Evolutionary conservation across 768 basidiomycete species (phyloP).

Genomic region (Lentinula sp.): DNA sequence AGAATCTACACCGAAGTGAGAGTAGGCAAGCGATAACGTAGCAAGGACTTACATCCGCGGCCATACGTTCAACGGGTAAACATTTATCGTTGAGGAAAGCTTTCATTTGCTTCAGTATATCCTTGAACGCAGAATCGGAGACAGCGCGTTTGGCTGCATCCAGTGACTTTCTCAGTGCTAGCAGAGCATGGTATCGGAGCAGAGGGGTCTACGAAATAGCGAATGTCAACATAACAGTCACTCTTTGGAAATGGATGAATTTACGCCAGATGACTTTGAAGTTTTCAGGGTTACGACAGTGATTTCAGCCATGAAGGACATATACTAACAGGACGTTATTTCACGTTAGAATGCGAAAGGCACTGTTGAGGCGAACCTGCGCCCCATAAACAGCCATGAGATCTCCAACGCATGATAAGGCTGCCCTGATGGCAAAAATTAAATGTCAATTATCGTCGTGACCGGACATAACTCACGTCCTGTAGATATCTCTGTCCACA

Average conservation of each 20-base stretch:
- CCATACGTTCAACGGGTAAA: slow-evolving; percentile 78
- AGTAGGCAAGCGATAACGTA: not conserved
- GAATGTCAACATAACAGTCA: slow-evolving; percentile 3
- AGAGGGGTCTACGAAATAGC: slow-evolving; percentile 54
- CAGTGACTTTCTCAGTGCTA: slow-evolving; percentile 76
- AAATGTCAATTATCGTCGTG: not conserved
- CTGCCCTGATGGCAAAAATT: slow-evolving; percentile 45
- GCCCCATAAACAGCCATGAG: slow-evolving; percentile 80
- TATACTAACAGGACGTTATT: slow-evolving; percentile 49
- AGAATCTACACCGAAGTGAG: slow-evolving; percentile 34
- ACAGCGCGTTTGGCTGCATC: slow-evolving; percentile 76
- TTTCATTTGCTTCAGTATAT: slow-evolving; percentile 80
- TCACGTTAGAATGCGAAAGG: not conserved
- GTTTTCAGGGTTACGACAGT: slow-evolving; percentile 58
- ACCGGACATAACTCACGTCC: slow-evolving; percentile 46
- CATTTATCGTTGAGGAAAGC: slow-evolving; percentile 75
- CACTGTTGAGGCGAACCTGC: slow-evolving; percentile 49
- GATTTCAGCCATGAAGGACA: slow-evolving; percentile 94
- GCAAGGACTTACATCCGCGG: slow-evolving; percentile 51
- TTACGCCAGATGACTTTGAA: slow-evolving; percentile 64
- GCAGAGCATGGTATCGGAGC: slow-evolving; percentile 75
- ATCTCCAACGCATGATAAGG: slow-evolving; percentile 84
- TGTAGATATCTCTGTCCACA: slow-evolving; percentile 52
- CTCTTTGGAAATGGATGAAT: slow-evolving; percentile 18
- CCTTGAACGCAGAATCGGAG: slow-evolving; percentile 70